Evolutionary conservation across 2,329 filamentous ascomycete genomes (phyloP).

Genomic region (Phialophora verrucosa): DNA sequence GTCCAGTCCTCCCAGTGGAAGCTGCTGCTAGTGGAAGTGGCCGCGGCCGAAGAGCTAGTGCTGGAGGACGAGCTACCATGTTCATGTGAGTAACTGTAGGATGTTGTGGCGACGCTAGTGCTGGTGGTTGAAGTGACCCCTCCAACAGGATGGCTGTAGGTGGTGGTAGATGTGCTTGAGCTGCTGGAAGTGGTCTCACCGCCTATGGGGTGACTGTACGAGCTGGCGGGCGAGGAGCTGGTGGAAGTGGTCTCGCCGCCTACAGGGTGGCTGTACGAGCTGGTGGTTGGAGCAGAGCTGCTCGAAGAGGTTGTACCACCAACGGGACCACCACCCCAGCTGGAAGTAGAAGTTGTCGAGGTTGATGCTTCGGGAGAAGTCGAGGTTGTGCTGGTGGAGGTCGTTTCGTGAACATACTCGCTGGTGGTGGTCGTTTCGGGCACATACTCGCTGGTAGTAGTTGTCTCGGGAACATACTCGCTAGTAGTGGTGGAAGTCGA

Average conservation of each 20-base stretch:
- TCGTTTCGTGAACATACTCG: not conserved
- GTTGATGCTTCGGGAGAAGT: slow-evolving; percentile 6
- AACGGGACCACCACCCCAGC: not conserved
- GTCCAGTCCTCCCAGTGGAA: slow-evolving; percentile 11
- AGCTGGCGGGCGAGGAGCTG: slow-evolving; percentile 4
- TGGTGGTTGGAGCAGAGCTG: slow-evolving; percentile 1
- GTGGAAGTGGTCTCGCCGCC: not conserved
- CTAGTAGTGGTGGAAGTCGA: slow-evolving; percentile 3
- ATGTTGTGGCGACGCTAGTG: not conserved
- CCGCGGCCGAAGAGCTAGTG: not conserved
- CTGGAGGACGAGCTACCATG: not conserved
- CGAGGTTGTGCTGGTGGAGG: slow-evolving; percentile 10
- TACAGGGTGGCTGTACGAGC: not conserved
- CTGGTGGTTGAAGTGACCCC: not conserved
- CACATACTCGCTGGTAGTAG: not conserved
- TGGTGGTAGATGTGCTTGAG: slow-evolving; percentile 4
- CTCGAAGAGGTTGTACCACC: slow-evolving; percentile 12
- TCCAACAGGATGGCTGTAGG: slow-evolving; percentile 7
- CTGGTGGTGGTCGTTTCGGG: not conserved
- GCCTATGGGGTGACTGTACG: not conserved
- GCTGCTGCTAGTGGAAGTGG: not conserved
- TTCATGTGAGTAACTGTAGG: not conserved
- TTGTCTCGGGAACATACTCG: not conserved
- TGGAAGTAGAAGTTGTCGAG: slow-evolving; percentile 20
- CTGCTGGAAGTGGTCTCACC: not conserved